phyloP scores from a whole-genome alignment of 1,284 basidiomycete genomes.

The Ganoderma lucidum region DNA sequence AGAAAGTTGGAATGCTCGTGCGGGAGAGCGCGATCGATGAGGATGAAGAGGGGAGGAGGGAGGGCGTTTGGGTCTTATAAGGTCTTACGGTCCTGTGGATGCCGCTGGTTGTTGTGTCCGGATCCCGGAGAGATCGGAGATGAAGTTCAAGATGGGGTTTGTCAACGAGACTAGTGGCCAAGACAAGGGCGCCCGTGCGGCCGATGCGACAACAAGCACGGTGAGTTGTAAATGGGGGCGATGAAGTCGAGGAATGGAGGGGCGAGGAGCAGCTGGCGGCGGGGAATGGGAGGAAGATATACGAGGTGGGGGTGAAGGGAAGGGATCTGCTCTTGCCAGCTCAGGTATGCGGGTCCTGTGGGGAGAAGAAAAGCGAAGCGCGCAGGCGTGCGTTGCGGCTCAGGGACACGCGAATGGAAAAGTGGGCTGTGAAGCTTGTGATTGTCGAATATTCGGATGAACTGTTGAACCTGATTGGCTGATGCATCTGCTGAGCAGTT shows the following conservation, averaged over 20 bases:
- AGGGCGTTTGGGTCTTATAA: constrained; percentile 19
- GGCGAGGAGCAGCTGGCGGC: background rate
- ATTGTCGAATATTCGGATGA: constrained; percentile 20
- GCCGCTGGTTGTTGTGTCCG: constrained; percentile 14
- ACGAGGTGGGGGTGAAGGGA: background rate
- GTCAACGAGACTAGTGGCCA: background rate
- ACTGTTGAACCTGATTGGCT: constrained; percentile 8
- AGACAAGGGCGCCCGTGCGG: background rate
- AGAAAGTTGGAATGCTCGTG: background rate
- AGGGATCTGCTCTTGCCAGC: background rate
- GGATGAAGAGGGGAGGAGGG: background rate
- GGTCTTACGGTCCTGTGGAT: constrained; percentile 17
- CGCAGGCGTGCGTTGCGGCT: background rate
- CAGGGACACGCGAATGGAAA: constrained; percentile 8
- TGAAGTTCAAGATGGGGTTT: constrained; percentile 1
- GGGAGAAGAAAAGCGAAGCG: background rate
- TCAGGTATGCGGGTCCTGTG: background rate
- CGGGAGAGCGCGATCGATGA: background rate
- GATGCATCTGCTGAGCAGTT: background rate
- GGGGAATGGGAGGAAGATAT: background rate
- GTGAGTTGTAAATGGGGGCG: background rate
- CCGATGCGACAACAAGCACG: background rate
- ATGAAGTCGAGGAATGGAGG: background rate
- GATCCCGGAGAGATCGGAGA: constrained; percentile 19
- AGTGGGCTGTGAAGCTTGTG: constrained; percentile 18